Evolutionary conservation across 163 green algal genomes (phyloP).

Genomic region (Volvox carteri): DNA sequence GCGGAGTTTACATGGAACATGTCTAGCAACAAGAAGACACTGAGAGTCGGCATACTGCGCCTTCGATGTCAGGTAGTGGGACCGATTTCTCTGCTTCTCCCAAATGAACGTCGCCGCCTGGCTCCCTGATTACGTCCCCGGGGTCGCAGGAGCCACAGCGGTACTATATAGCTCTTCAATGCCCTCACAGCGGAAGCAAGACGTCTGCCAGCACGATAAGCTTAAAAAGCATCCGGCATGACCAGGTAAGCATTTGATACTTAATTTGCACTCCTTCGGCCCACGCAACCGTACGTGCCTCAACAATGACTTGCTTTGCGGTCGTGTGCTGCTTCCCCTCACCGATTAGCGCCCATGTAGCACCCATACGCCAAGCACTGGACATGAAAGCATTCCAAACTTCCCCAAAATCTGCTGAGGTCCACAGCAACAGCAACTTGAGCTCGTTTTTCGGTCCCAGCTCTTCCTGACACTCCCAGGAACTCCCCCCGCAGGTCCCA

Average conservation of each 20-base stretch:
- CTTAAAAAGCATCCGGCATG: not conserved
- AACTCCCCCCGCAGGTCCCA: not conserved
- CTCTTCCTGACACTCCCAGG: not conserved
- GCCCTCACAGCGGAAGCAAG: not conserved
- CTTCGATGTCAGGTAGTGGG: slow-evolving; percentile 44
- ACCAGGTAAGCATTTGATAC: not conserved
- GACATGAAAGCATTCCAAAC: no score
- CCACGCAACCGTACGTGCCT: no score
- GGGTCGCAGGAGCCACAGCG: slow-evolving; percentile 58
- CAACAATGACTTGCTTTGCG: no score
- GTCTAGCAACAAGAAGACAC: slow-evolving; percentile 21
- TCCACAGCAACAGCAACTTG: not conserved
- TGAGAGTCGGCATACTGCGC: slow-evolving; percentile 50
- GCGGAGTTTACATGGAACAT: slow-evolving; percentile 30
- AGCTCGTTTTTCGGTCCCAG: not conserved
- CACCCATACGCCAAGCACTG: no score
- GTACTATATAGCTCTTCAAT: slow-evolving; percentile 59
- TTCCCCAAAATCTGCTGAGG: not conserved
- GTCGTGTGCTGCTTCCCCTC: no score
- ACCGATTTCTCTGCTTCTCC: not conserved
- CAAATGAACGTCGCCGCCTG: not conserved
- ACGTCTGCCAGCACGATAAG: slow-evolving; percentile 14
- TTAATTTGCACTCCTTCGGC: not conserved
- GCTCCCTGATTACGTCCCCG: not conserved
- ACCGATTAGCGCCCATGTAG: no score